These are phyloP conservation scores for Rhodamnia rubescens DNA, from an alignment of 345 rosid species.

Conservation along the genomic window DNA sequence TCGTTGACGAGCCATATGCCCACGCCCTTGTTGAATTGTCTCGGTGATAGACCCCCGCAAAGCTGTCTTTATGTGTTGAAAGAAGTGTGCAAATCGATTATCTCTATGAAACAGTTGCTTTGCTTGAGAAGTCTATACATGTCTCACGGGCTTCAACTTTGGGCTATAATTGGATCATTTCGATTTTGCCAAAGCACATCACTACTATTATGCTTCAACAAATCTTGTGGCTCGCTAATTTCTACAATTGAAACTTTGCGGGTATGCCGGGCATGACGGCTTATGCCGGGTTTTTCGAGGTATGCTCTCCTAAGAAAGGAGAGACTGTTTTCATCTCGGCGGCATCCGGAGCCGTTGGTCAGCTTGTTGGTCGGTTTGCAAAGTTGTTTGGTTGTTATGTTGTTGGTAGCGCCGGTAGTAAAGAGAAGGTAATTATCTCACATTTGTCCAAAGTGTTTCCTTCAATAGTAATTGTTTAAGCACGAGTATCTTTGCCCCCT, in stretches of 20 bases:
- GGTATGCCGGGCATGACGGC: conserved; percentile 5
- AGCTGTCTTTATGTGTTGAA: not conserved
- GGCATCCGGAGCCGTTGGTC: not conserved
- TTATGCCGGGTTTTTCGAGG: not conserved
- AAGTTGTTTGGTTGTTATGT: conserved; percentile 1
- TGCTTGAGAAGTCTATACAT: not conserved
- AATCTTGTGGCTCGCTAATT: not conserved
- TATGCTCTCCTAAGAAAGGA: conserved; percentile 4
- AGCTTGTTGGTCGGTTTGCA: conserved; percentile 5
- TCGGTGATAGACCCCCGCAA: not conserved
- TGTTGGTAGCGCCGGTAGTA: conserved; percentile 5
- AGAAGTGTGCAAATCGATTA: not conserved
- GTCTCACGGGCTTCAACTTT: not conserved
- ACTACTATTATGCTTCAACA: not conserved
- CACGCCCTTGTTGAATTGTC: not conserved
- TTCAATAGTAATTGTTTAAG: not conserved
- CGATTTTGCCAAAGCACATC: not conserved
- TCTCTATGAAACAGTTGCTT: not conserved
- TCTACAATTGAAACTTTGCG: not conserved
- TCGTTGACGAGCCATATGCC: not conserved
- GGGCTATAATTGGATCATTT: not conserved
- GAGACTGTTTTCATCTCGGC: not conserved
- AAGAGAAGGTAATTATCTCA: conserved; percentile 1
- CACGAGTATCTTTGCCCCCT: not conserved
- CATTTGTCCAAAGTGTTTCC: not conserved